Evolutionary conservation across 2,329 filamentous ascomycete genomes (phyloP), one percentile per base, ranked within the genome.

Genomic region (Alternaria atra): DNA sequence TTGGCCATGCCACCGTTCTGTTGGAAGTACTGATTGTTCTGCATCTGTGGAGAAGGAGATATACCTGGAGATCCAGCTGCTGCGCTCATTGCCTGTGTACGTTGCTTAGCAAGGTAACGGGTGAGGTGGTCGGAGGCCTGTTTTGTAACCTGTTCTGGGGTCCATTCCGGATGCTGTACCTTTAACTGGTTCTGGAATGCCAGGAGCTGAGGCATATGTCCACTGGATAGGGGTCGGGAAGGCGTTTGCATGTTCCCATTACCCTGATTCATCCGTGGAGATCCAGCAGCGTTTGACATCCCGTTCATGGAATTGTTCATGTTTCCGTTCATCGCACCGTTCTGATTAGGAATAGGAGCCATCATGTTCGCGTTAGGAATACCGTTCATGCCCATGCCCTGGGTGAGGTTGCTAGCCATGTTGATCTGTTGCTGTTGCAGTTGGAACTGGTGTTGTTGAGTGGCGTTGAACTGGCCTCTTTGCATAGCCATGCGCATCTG

Each of bases 401-500:
- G 71, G 23, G 74, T 69, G 9, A 77, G 53, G 51, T 73, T 77
- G 61, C 64, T 74, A 35, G 73, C 75, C 72, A 77, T 75, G 54
- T 76, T 77, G 63, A 78, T 73, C 56, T 78, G 74, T 53, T 79
- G 77, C 57, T 77, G 75, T 58, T 77, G 74, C n/a, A 76, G 60
- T 56, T 77, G 75, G 57, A 75, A 76, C 47, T 78, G 76, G 46
- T 77, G 75, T 56, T 75, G 74, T 43, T 76, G 72, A 27, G 72
- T 75, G 52, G 68, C 60, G 34, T 71, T 73, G 51, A 73, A 75
- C 53, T 77, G 75, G 34, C 71, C 68, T 53, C 73, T 68, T 60
- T 79, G 77, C 75, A 80, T 79, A 15, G 73, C 73, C 68, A 79
- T 75, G 12, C 77, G 76, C 65, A 78, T 71, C 55, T 78, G 74